Base-by-base conservation (phyloP, 2,329 filamentous ascomycete species). In the Aspergillus brunneoviolaceus region DNA sequence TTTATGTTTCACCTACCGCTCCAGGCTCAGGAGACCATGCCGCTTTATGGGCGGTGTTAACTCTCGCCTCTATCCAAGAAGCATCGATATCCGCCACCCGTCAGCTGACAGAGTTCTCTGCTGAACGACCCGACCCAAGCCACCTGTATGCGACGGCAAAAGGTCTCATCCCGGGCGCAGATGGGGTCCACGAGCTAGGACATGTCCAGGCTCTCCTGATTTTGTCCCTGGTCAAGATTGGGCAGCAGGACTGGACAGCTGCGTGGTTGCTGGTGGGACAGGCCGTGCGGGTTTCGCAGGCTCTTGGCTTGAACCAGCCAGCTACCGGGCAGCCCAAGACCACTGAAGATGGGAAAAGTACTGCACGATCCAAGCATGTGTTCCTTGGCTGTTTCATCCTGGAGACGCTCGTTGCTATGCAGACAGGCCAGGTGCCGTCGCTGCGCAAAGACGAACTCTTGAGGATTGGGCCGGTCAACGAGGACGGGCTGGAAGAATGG, bases 401-500 rank as follows among this genome's bases (percentile, higher is more conserved):
- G 7, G 84, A 86, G 59, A 81, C 77, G 16, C 69, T 85, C 16
- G 69, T 85, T 29, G 79, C 83, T 3, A 70, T 77, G 35, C 76
- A 80, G 45, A 74, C 82, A 6, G 74, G 74, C n/a, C 74, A 78
- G 33, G 70, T 72, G 11, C 78, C 80, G 4, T 80, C 82, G 56
- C 70, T 85, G 45, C 75, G 74, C 33, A 77, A 88, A 10, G 76
- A 79, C 14, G 81, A 85, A 55, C 70, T 85, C 27, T 72, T 78
- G n/a, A 72, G 74, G 42, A 70, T 81, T 31, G 81, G 81, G 10
- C 72, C 76, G 2, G 76, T 89, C 2, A 80, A 85, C 27, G 87
- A 90, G 71, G 86, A 89, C 65, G 87, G 87, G 1, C 76, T 88
- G 21, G 89, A 91, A 68, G 88, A 91, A 75, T 91, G 89, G 89